phyloP scores from a whole-genome alignment of 768 basidiomycete species.

The Lactifluus piperatus region DNA sequence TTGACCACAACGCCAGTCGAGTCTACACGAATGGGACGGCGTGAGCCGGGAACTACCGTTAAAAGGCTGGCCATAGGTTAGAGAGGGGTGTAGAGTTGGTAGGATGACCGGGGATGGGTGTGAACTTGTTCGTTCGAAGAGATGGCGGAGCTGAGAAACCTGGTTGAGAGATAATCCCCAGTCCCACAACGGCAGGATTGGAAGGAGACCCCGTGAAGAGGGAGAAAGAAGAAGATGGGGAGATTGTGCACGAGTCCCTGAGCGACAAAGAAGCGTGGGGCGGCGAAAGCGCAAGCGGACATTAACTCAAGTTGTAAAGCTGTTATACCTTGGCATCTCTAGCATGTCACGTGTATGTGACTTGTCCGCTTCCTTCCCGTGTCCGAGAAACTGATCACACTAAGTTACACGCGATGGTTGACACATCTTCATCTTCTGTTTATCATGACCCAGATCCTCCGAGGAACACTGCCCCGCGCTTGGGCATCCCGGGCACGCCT shows the following conservation, averaged over 20 bases:
- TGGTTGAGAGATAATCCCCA: background rate
- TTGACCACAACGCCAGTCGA: constrained; percentile 16
- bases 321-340: background rate
- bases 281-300: background rate
- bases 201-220: background rate
- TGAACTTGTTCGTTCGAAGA: background rate
- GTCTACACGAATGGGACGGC: constrained; percentile 19
- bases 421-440: background rate
- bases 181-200: background rate
- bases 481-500: constrained; percentile 16
- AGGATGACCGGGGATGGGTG: background rate
- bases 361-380: background rate
- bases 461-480: background rate
- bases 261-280: background rate
- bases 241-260: background rate
- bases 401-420: background rate
- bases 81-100: background rate
- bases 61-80: constrained; percentile 13
- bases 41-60: constrained; percentile 19
- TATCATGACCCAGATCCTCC: constrained; percentile 1
- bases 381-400: background rate
- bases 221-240: background rate
- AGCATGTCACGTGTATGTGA: constrained; percentile 8
- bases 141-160: background rate
- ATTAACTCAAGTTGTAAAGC: background rate